phyloP scores from a whole-genome alignment of 116 monocot genomes.

The Cymodocea nodosa region DNA sequence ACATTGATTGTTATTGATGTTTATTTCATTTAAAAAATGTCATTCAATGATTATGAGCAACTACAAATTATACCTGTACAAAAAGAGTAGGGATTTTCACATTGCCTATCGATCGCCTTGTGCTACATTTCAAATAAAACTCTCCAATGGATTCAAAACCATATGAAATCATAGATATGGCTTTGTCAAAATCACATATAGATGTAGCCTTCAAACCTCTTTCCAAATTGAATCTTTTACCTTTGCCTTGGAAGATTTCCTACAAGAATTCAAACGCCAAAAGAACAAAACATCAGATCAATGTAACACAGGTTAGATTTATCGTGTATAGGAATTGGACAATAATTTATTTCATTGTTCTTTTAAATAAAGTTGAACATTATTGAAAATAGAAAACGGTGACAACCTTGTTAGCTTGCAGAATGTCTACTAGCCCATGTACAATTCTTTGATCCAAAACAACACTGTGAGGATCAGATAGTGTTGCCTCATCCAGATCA shows the following conservation, averaged over 20 bases:
- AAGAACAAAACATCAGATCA: not conserved
- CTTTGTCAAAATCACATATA: constrained; percentile 71
- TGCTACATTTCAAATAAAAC: constrained; percentile 59
- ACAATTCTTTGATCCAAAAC: constrained; percentile 44
- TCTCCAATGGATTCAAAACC: constrained; percentile 62
- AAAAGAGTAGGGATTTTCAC: constrained; percentile 90
- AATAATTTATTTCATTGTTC: too few species aligned
- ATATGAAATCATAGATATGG: constrained; percentile 84
- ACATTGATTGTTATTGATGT: too few species aligned
- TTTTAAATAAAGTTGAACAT: not conserved
- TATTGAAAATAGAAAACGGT: not conserved
- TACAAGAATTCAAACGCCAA: constrained; percentile 17
- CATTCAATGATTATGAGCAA: not conserved
- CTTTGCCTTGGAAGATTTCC: constrained; percentile 86
- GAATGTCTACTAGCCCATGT: constrained; percentile 69
- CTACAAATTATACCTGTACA: constrained; percentile 45
- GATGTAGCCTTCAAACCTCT: constrained; percentile 68
- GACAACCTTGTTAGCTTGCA: constrained; percentile 73
- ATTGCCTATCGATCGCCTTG: constrained; percentile 29
- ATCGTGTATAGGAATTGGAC: too few species aligned
- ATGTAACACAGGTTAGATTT: not conserved
- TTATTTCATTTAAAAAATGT: too few species aligned
- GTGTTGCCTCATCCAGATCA: constrained; percentile 73
- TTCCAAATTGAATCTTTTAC: constrained; percentile 64
- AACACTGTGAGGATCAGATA: constrained; percentile 30